phyloP scores from a whole-genome alignment of 257 asterid genomes.

The Solanum stenotomum region DNA sequence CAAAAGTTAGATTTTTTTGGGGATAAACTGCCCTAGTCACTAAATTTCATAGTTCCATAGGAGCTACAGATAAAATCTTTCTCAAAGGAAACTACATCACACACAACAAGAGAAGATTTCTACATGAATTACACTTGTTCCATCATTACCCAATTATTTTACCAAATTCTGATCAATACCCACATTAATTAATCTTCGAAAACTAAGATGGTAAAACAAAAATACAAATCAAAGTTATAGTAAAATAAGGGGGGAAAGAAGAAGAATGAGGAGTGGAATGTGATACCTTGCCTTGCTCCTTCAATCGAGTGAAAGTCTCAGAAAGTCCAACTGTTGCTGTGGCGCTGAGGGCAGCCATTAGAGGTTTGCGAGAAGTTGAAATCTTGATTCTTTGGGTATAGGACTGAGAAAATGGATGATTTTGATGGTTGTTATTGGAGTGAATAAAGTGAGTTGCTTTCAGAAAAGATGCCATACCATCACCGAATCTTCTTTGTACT shows the following conservation, averaged over 20 bases:
- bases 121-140: neutral
- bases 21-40: neutral
- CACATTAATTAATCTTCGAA: neutral
- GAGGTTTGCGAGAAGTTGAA: slow-evolving; percentile 15
- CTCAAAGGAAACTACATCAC: neutral
- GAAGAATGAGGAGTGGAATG: neutral
- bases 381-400: slow-evolving; percentile 5
- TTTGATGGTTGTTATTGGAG: slow-evolving; percentile 13
- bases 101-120: neutral
- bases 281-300: slow-evolving; percentile 53
- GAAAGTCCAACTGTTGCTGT: slow-evolving; percentile 43
- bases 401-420: slow-evolving; percentile 6
- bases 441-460: slow-evolving; percentile 28
- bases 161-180: neutral
- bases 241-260: neutral
- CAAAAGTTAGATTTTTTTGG: neutral
- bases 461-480: slow-evolving; percentile 32
- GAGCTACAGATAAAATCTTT: neutral
- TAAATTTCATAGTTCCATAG: neutral
- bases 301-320: slow-evolving; percentile 57
- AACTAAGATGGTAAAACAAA: neutral
- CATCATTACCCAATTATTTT: neutral
- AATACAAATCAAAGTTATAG: neutral
- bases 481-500: neutral
- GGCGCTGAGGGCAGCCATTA: slow-evolving; percentile 45